Evolutionary conservation across 2,329 filamentous ascomycete species (phyloP).

Genomic region (Colletotrichum lindemuthianum): DNA sequence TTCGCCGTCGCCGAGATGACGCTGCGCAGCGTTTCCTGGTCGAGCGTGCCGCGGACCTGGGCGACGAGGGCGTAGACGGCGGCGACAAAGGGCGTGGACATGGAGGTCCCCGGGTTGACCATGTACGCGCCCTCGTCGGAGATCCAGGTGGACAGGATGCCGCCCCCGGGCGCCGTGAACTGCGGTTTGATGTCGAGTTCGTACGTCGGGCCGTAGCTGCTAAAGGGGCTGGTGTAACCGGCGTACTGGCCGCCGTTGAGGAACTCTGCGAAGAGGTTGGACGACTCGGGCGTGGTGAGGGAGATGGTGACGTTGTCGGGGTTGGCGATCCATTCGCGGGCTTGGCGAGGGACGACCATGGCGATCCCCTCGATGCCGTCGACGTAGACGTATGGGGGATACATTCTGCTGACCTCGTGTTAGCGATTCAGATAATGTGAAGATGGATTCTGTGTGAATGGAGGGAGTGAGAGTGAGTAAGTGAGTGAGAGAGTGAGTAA

Average conservation of each 20-base stretch:
- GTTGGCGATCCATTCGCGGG: constrained; percentile 39
- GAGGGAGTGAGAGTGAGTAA: too few species aligned
- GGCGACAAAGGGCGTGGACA: constrained; percentile 61
- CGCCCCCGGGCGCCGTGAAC: constrained; percentile 57
- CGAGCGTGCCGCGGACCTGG: constrained; percentile 42
- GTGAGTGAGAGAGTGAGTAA: background rate
- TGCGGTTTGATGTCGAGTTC: constrained; percentile 60
- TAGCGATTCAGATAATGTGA: background rate
- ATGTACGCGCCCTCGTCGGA: constrained; percentile 53
- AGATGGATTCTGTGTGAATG: rapidly evolving
- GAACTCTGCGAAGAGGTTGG: constrained; percentile 27
- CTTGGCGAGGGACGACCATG: constrained; percentile 37
- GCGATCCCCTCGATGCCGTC: constrained; percentile 34
- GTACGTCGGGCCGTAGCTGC: constrained; percentile 58
- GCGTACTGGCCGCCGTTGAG: constrained; percentile 41
- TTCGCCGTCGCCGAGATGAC: constrained; percentile 45
- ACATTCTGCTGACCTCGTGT: constrained; percentile 18
- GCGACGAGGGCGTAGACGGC: constrained; percentile 48
- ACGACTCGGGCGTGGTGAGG: constrained; percentile 32
- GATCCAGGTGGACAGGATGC: constrained; percentile 63
- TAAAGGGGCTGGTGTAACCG: constrained; percentile 50
- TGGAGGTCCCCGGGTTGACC: constrained; percentile 63
- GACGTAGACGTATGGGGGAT: constrained; percentile 4
- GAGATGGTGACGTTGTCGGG: constrained; percentile 40
- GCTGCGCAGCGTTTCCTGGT: constrained; percentile 40